Base-by-base conservation (phyloP, 2,329 filamentous ascomycete genomes). In the Coniochaeta sp. region DNA sequence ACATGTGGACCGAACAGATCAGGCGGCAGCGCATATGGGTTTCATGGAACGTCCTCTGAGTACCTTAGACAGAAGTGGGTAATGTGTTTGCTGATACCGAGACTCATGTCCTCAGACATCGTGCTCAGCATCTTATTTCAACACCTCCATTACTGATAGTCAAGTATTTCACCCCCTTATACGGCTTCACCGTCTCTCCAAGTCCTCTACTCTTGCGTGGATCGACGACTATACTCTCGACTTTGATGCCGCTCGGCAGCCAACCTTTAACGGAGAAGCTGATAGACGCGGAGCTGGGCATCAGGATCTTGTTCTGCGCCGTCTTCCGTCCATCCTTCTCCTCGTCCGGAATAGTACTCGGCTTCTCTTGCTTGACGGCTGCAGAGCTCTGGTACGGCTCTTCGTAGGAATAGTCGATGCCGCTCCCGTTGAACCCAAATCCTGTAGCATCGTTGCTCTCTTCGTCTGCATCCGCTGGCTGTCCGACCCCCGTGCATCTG, bases 161-260 rank as follows among this genome's bases (percentile, higher is more conserved):
- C 60, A 99, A 67, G 69, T 99, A 99, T 71, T 99, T 99, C 58
- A 99, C 94, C 1, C 94, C 94, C 71, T 97, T 99, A 70, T 96
- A 97, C 22, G 94, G 94, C 70, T 91, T 95, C 33, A 97, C 83
- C 2, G 87, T 83, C 58, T 95, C 90, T 0, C 90, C 90, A 45
- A 99, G 63, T 0, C 94, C 94, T 52, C 86, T 81, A 67, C 89
- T 95, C 71, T 86, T 91, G 66, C 88, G 85, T n/a, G 82, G 75
- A 65, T 91, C 77, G 60, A 90, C 67, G 63, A 83, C 63, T 62
- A 91, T 79, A 67, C 81, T 84, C 58, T 86, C 83, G 27, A 87
- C 77, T 65, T 78, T 85, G 48, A 87, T 73, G 4, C 84, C 84
- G 61, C 83, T 86, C 14, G 83, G 76, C 59, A 87, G 63, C 81